phyloP scores from a whole-genome alignment of 805 yeast genomes.

The Clavispora fructus region DNA sequence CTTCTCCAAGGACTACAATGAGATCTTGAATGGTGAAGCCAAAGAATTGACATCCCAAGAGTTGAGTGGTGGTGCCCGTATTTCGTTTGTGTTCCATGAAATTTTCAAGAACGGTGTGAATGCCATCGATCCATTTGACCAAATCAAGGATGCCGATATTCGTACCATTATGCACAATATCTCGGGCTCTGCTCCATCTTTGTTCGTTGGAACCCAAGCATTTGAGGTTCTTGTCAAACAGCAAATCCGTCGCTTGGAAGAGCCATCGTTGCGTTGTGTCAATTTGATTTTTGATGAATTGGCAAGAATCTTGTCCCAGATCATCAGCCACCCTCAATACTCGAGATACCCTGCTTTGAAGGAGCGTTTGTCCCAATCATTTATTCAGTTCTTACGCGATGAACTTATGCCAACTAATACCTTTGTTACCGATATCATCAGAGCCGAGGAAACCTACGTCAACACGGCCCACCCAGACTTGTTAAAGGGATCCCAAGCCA shows the following conservation, averaged over 20 bases:
- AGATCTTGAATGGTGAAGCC: constrained; percentile 88
- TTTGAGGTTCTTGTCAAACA: constrained; percentile 87
- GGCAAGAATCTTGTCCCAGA: constrained; percentile 82
- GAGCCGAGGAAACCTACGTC: constrained; percentile 86
- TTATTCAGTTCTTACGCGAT: constrained; percentile 73
- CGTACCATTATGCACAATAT: constrained; percentile 96
- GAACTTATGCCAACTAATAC: constrained; percentile 79
- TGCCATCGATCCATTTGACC: constrained; percentile 93
- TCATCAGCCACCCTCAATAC: constrained; percentile 74
- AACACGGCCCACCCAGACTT: constrained; percentile 98
- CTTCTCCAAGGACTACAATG: constrained; percentile 85
- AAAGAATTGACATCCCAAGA: constrained; percentile 85
- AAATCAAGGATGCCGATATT: constrained; percentile 90
- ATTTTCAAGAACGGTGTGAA: constrained; percentile 87
- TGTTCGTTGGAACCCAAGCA: constrained; percentile 96
- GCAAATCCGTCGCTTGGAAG: constrained; percentile 81
- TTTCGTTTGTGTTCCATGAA: constrained; percentile 94
- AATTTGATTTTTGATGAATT: constrained; percentile 90
- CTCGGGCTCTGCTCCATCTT: constrained; percentile 90
- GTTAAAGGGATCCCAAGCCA: constrained; percentile 89
- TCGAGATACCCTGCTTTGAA: constrained; percentile 87
- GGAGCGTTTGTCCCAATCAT: constrained; percentile 76
- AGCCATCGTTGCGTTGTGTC: constrained; percentile 85
- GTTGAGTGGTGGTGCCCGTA: constrained; percentile 96
- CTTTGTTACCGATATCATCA: constrained; percentile 78